Evolutionary conservation across 371 early-diverging fungal genomes (phyloP).

Genomic region (Blyttiomyces sp.): DNA sequence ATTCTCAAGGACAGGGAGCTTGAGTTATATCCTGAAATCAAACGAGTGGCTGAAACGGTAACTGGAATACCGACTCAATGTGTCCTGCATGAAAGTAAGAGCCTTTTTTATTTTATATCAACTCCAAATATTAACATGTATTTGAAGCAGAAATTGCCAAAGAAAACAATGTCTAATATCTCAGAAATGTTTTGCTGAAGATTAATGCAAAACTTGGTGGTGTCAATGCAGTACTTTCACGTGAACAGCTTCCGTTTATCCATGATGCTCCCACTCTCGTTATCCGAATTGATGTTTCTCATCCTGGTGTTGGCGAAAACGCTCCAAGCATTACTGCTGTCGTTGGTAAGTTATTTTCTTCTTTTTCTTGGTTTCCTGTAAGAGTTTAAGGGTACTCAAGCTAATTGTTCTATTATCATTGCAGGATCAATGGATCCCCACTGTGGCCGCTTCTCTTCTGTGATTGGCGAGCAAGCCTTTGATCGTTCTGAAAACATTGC

Average conservation of each 20-base stretch:
- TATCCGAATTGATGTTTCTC: conserved; percentile 95
- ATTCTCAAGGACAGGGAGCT: conserved; percentile 84
- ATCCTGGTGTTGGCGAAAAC: conserved; percentile 20
- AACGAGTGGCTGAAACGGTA: conserved; percentile 88
- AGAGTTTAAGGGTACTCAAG: conserved; percentile 59
- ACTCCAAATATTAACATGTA: conserved; percentile 73
- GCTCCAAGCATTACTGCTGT: neutral
- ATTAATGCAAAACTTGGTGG: conserved; percentile 58
- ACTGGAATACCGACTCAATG: conserved; percentile 92
- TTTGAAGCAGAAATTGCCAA: too few relatives aligned
- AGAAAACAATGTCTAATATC: conserved; percentile 71
- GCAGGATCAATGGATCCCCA: conserved; percentile 86
- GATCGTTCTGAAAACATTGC: conserved; percentile 85
- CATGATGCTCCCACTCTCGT: conserved; percentile 77
- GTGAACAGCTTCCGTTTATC: conserved; percentile 61
- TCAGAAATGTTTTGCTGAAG: conserved; percentile 63
- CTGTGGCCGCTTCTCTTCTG: conserved; percentile 81
- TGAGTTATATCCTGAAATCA: conserved; percentile 89
- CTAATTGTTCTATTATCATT: conserved; percentile 85
- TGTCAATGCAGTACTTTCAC: conserved; percentile 48
- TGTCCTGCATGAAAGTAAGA: conserved; percentile 71
- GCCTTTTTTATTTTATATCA: conserved; percentile 61
- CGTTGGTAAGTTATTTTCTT: conserved; percentile 8
- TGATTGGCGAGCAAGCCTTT: conserved; percentile 79
- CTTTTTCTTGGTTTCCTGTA: neutral